Evolutionary conservation across 352 stramenopile genomes (phyloP).

Genomic region (Globisporangium paddicum): DNA sequence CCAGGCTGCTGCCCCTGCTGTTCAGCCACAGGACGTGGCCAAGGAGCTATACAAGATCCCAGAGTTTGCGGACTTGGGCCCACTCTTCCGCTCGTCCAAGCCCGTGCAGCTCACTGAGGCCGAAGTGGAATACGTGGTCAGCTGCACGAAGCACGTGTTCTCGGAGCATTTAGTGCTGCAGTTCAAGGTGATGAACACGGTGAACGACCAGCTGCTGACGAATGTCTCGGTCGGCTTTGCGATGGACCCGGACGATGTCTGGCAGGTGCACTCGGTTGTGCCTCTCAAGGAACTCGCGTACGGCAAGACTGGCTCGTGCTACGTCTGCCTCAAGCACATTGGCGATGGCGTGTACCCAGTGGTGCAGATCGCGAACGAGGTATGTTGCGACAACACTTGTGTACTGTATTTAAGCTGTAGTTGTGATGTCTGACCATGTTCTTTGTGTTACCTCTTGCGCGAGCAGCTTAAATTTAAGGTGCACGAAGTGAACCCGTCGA

Average conservation of each 20-base stretch:
- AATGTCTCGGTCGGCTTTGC: conserved; percentile 93
- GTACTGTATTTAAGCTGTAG: neutral
- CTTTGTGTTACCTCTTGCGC: neutral
- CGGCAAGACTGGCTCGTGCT: conserved; percentile 92
- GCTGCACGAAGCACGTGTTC: conserved; percentile 97
- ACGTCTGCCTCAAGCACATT: conserved; percentile 90
- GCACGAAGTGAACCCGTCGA: conserved; percentile 94
- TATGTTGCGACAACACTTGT: conserved; percentile 14
- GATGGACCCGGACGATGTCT: conserved; percentile 90
- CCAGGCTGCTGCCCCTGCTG: conserved; percentile 24
- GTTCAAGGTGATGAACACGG: conserved; percentile 98
- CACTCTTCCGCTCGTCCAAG: conserved; percentile 91
- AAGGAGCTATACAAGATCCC: conserved; percentile 96
- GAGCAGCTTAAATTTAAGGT: conserved; percentile 92
- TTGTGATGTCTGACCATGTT: neutral
- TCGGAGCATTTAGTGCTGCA: conserved; percentile 94
- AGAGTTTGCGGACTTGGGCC: conserved; percentile 91
- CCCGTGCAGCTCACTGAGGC: conserved; percentile 93
- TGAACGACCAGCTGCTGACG: conserved; percentile 96
- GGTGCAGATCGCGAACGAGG: conserved; percentile 92
- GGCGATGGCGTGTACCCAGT: conserved; percentile 69
- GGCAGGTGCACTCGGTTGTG: conserved; percentile 89
- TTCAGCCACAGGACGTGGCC: conserved; percentile 66
- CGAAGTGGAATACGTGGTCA: conserved; percentile 98
- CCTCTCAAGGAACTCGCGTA: conserved; percentile 88